Base-by-base conservation (phyloP, 192 early-diverging fungal genomes). In the Coemansia sp. region DNA sequence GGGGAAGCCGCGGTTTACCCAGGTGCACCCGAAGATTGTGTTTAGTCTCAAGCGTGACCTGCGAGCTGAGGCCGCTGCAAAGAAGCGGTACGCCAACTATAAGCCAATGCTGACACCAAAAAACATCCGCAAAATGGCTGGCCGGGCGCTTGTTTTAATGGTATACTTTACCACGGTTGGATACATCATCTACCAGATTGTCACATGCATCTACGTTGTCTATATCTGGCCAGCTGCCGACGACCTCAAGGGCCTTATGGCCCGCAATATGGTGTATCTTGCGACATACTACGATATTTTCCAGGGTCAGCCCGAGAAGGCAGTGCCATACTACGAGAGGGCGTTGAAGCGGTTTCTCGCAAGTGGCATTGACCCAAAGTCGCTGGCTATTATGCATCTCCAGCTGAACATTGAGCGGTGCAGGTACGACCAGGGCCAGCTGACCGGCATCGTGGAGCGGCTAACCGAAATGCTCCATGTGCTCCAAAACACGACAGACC, bases 1-100 rank as follows among this genome's bases (percentile, higher is more conserved):
- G 33, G 74, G 74, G 5, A 67, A 61, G 28, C 74, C 74, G 21
- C 60, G 65, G 43, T 71, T 77, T 43, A 77, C 68, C 11, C 49
- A 57, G 24, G 49, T 77, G 21, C n/a, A 28, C 18, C 48, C 48
- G 27, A 50, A 50, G 18, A 25, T 50, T 11, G 27, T n/a, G 18
- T 50, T 50, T 16, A 50, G 48, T 27, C 28, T 50, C 19, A 25
- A 16, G n/a, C 18, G 14, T 14, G 48, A 50, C 27, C 48, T 25
- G 22, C 48, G 48, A 12, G 24, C 25, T 4, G 48, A 50, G 25
- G 48, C 48, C 18, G 48, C 48, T 29, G 48, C 23, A 6, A 25
- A 23, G 25, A 50, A 50, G 27, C 24, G 48, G 24, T 28, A 10
- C 18, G n/a, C 6, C 14, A 50, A 28, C 25, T 14, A n/a, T 11